Conservation (phyloP, 305 asterid species). For the Caryopteris hybrid region DNA sequence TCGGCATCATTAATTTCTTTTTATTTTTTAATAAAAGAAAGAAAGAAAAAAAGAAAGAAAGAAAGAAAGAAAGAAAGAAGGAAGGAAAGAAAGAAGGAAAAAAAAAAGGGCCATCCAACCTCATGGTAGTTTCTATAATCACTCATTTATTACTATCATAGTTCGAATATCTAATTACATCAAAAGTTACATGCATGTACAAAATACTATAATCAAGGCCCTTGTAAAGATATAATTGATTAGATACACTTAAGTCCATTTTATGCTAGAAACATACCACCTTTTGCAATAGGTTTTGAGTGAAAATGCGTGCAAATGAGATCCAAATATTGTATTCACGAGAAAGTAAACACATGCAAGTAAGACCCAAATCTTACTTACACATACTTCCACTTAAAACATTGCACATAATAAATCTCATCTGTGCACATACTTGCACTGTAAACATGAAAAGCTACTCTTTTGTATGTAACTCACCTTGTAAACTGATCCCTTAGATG, state of each 20-base stretch:
- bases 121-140: neutral
- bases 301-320: neutral
- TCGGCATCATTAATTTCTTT: too few species aligned
- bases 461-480: slow-evolving; percentile 46
- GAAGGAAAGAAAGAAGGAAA: too few species aligned
- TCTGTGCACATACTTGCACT: neutral
- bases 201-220: neutral
- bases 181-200: neutral
- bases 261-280: too few species aligned
- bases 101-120: too few species aligned
- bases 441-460: neutral
- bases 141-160: neutral
- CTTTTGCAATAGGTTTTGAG: too few species aligned
- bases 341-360: too few species aligned
- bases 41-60: too few species aligned
- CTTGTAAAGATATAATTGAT: neutral
- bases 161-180: neutral
- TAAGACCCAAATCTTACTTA: too few species aligned
- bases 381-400: neutral
- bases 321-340: too few species aligned
- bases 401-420: too few species aligned
- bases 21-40: too few species aligned
- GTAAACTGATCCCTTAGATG: slow-evolving; percentile 35
- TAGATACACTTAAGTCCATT: neutral
- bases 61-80: too few species aligned